Evolutionary conservation across 2,329 filamentous ascomycete genomes (phyloP), one percentile per base, ranked within the genome.

Genomic region (Seiridium cupressi): DNA sequence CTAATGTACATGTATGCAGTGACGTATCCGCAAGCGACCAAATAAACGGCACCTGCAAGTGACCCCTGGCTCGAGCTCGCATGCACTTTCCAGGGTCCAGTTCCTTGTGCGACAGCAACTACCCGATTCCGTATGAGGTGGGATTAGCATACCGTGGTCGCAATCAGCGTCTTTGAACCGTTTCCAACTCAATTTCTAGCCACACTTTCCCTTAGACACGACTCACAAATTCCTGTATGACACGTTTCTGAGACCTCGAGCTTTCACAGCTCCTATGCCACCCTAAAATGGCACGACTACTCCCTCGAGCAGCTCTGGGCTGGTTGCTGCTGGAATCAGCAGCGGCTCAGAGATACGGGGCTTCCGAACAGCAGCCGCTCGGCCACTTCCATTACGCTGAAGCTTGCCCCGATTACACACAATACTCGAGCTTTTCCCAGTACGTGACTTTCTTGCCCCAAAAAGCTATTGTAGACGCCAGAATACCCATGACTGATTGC

Each of bases 401-500:
- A 61, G 85, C 83, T 48, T 90, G 88, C 72, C 88, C 87, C 5
- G 86, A 90, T 66, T 90, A 89, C 71, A 80, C 80, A 7, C 75
- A 77, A 54, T 89, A 89, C 70, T 80, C 87, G 3, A 74, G 79
- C 62, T 80, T 81, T 63, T 76, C 77, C 10, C 87, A 89, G 85
- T 88, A 76, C 68, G 83, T 74, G 10, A 11, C 11, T 31, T 31
- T 36, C 44, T 18, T 36, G 8, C 13, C n/a, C 10, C 31, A 11
- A 2, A 26, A 26, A 26, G 18, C 18, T 26, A 26, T 26, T 26
- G 18, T 26, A 26, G 18, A 26, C 18, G 18, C 18, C 18, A 26
- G 18, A 26, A 26, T 26, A 26, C 18, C 18, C 18, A 26, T 26
- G 18, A 26, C 18, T 26, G 18, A 26, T 26, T 26, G 18, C 18